Evolutionary conservation across 2,329 filamentous ascomycete species (phyloP), one percentile per base, ranked within the genome.

Genomic region (Botryosphaeria dothidea): DNA sequence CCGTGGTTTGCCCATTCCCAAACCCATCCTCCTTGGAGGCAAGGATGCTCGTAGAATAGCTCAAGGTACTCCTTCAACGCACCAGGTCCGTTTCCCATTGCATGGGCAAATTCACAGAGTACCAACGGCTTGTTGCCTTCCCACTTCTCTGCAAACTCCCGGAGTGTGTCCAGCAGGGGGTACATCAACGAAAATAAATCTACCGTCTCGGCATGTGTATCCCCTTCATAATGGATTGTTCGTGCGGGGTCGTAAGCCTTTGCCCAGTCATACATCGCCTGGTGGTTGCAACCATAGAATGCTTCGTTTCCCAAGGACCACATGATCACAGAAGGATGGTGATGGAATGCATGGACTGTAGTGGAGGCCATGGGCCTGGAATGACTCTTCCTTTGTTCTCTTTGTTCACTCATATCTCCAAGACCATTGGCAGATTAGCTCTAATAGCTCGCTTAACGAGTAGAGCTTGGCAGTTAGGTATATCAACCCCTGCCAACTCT

Each of bases 231-330:
- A 19, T 34, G 48, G 25, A 51, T 21, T 0, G 19, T n/a, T 2
- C 48, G 15, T 6, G 6, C 5, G 5, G 48, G 48, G 15, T 51
- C 48, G 7, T 19, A 3, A 25, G 1, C 6, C 8, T 31, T 51
- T 2, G 5, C 48, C 48, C 27, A 88, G 3, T 87, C 77, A 69
- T 88, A 88, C 90, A 92, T 92, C 36, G 85, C 86, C 51, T 81
- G 81, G 70, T 90, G 87, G 71, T 92, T 92, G 8, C 80, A 78
- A 0, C 90, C 90, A 70, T 90, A 91, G 71, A 90, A 92, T 0
- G 89, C 85, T 72, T 92, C 90, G 70, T 92, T 92, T 0, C 90
- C 90, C 0, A 92, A 79, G 52, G 86, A 89, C 90, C 90, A 92
- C 46, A 91, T 85, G 56, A 92, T 86, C 57, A 92, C 81, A n/a